These are phyloP conservation scores for Rubia tinctorum DNA, from an alignment of 305 asterid species.

Conservation along the genomic window DNA sequence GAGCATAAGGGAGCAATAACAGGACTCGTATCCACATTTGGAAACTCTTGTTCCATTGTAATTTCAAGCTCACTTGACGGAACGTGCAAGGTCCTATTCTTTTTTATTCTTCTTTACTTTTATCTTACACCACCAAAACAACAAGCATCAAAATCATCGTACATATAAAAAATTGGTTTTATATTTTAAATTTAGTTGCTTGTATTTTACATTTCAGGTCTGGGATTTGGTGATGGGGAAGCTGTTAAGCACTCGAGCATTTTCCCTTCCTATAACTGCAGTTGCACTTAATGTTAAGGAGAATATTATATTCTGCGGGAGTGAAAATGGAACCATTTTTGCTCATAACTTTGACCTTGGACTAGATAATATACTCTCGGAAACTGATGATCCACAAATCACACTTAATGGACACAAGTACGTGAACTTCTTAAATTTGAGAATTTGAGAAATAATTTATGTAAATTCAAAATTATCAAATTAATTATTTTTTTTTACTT, in stretches of 20 bases:
- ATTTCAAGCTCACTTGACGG: conserved; percentile 20
- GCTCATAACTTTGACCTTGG: conserved; percentile 8
- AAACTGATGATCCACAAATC: not conserved
- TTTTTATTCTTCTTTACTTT: not conserved
- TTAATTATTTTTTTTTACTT: not conserved
- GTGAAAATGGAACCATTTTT: conserved; percentile 6
- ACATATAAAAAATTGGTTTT: too few relatives aligned
- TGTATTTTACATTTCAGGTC: conserved; percentile 1
- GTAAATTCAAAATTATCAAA: not conserved
- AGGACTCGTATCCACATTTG: not conserved
- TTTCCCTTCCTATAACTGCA: conserved; percentile 18
- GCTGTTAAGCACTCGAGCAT: not conserved
- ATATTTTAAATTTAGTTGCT: too few relatives aligned
- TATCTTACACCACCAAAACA: too few relatives aligned
- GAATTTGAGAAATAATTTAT: too few relatives aligned
- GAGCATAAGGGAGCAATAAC: conserved; percentile 19
- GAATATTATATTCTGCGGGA: conserved; percentile 1
- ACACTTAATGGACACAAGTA: conserved; percentile 16
- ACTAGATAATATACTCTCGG: not conserved
- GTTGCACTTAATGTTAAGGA: not conserved
- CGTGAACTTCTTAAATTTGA: not conserved
- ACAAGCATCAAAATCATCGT: not conserved
- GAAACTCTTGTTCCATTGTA: not conserved
- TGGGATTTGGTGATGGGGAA: conserved; percentile 18
- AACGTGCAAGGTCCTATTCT: conserved; percentile 14